A percentile compares a stretch with the other conserved stretches of the same genome.
phyloP scores from a whole-genome alignment of 2,329 filamentous ascomycete genomes.

The Cercospora sp. region DNA sequence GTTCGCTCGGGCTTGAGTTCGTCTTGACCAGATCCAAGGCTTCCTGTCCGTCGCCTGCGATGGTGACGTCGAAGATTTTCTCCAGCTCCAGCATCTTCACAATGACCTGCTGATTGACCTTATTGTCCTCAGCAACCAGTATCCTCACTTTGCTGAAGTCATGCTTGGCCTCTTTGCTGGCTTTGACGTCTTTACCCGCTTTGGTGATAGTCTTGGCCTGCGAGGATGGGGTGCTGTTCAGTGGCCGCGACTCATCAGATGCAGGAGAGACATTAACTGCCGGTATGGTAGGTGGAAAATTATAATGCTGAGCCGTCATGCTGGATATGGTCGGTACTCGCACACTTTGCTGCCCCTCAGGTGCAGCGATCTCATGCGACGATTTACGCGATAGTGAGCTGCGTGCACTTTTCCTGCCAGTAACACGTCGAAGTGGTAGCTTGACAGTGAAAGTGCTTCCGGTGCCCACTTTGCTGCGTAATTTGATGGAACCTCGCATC shows the following conservation, averaged over 20 bases:
- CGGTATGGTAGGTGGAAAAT: background rate
- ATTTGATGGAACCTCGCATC: slow-evolving; percentile 75
- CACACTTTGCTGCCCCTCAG: background rate
- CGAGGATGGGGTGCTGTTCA: slow-evolving; percentile 30
- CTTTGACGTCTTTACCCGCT: slow-evolving; percentile 53
- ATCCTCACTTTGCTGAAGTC: slow-evolving; percentile 68
- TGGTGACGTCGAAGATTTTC: slow-evolving; percentile 78
- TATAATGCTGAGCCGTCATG: slow-evolving; percentile 6
- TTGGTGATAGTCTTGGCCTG: slow-evolving; percentile 39
- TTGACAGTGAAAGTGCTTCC: slow-evolving; percentile 81
- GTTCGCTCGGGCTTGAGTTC: background rate
- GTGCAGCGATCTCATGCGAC: background rate
- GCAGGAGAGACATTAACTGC: background rate
- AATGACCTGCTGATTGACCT: slow-evolving; percentile 62
- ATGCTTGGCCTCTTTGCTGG: slow-evolving; percentile 58
- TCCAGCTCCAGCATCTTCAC: slow-evolving; percentile 71
- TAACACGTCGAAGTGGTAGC: slow-evolving; percentile 70
- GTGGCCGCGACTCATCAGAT: background rate
- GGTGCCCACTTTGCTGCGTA: slow-evolving; percentile 70
- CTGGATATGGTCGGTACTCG: slow-evolving; percentile 9
- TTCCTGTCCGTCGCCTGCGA: slow-evolving; percentile 66
- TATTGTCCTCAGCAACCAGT: slow-evolving; percentile 80
- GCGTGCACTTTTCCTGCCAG: background rate
- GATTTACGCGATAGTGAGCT: background rate
- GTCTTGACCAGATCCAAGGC: slow-evolving; percentile 79